phyloP scores from a whole-genome alignment of 148 eudicot genomes.

The Heliosperma pusillum region DNA sequence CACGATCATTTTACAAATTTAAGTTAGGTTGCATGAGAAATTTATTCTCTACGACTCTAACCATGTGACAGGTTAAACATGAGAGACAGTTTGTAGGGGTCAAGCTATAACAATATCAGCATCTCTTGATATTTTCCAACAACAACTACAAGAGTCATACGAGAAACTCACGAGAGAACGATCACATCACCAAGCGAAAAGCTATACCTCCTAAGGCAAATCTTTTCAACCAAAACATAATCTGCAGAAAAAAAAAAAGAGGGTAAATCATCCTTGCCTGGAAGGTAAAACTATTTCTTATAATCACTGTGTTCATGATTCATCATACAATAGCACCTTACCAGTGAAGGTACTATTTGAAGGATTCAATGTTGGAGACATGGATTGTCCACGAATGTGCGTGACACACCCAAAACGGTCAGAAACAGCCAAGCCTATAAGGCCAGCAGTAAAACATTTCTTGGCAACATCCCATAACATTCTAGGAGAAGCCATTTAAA shows the following conservation, averaged over 20 bases:
- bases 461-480: constrained; percentile 58
- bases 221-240: constrained; percentile 75
- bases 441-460: constrained; percentile 53
- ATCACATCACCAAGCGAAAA: constrained; percentile 87
- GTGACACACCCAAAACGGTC: constrained; percentile 62
- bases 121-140: constrained; percentile 2
- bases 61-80: neutral
- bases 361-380: constrained; percentile 95
- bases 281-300: neutral
- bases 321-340: constrained; percentile 32
- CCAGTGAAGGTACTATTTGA: constrained; percentile 29
- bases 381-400: constrained; percentile 60
- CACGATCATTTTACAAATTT: neutral
- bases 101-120: neutral
- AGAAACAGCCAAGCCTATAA: constrained; percentile 63
- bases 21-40: neutral
- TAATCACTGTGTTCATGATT: constrained; percentile 1
- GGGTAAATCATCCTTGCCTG: constrained; percentile 1
- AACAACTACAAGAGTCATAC: constrained; percentile 7
- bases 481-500: constrained; percentile 47
- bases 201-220: constrained; percentile 67
- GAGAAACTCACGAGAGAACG: constrained; percentile 61
- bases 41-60: neutral
- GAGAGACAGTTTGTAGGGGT: neutral
- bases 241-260: constrained; percentile 42